Base-by-base conservation (phyloP, 2,329 filamentous ascomycete genomes). In the Capronia epimyces region DNA sequence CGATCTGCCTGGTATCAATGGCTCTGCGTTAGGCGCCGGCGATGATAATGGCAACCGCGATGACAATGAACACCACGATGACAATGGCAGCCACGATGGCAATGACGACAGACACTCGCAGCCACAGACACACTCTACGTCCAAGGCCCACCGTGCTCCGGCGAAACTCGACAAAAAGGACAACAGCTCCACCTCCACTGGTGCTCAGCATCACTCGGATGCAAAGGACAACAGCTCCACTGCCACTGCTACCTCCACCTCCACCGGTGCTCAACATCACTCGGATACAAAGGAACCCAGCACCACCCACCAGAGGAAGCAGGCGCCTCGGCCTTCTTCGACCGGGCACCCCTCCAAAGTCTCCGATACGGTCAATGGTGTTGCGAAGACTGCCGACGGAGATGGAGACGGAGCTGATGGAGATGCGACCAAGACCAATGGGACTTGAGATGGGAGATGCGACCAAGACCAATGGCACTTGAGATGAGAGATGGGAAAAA, bases 1-100 rank as follows among this genome's bases (percentile, higher is more conserved):
- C 41, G 48, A 55, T 39, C 22, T 55, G 20, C 46, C 50, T 32
- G 46, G 41, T 16, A 29, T 43, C 32, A 48, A 44, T 41, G 49
- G 53, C 9, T 32, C 24, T 31, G 31, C 41, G 16, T 34, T 45
- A 39, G 39, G 27, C 20, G 46, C 18, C 10, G 41, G 22, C 3
- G 25, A 13, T 12, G 41, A 18, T 18, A 9, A 37, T 37, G 34
- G 16, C 13, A 20, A 7, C 7, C 9, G n/a, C 12, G 9, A 34
- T 16, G 15, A 16, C 31, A 6, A 15, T 16, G 15, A 18, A 29
- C 27, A 29, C 13, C 8, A 13, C 27, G 13, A 29, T 29, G 37
- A 29, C 13, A 13, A 29, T 29, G 34, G 15, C n/a, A 20, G 18
- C 8, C 6, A 7, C 4, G 16, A 13, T 12, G 18, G 34, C 6